These are phyloP conservation scores for Fusarium tricinctum DNA, from an alignment of 2,329 filamentous ascomycete genomes.

Conservation along the genomic window DNA sequence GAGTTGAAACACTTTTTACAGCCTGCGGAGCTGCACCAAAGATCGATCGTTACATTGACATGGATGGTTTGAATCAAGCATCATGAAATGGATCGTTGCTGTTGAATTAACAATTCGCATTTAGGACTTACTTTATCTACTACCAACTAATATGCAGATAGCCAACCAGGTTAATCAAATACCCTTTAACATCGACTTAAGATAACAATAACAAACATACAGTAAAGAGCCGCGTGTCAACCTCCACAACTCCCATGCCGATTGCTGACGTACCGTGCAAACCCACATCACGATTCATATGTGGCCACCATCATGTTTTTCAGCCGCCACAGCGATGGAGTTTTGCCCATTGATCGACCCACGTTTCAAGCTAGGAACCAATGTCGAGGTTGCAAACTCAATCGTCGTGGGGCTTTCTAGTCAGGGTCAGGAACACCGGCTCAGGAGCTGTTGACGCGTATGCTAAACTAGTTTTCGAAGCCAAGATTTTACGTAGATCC, in stretches of 20 bases:
- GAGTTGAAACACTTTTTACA: slow-evolving; percentile 27
- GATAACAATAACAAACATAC: too few species aligned
- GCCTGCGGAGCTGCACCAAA: too few species aligned
- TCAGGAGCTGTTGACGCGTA: slow-evolving; percentile 20
- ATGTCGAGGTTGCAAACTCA: slow-evolving; percentile 20
- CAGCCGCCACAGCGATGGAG: slow-evolving; percentile 24
- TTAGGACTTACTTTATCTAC: too few species aligned
- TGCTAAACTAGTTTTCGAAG: background rate
- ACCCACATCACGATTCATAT: slow-evolving; percentile 36
- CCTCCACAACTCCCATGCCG: slow-evolving; percentile 16
- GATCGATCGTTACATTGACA: background rate
- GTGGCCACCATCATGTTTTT: slow-evolving; percentile 12
- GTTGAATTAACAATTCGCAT: too few species aligned
- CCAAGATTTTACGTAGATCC: slow-evolving; percentile 1
- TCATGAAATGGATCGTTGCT: background rate
- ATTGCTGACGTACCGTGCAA: slow-evolving; percentile 19
- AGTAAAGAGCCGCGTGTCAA: slow-evolving; percentile 28
- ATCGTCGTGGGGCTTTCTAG: background rate
- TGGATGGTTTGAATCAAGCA: background rate
- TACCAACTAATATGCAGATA: too few species aligned
- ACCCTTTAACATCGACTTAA: too few species aligned
- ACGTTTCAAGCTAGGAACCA: slow-evolving; percentile 13
- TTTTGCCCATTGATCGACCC: slow-evolving; percentile 19
- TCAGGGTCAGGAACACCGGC: background rate
- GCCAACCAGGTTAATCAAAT: too few species aligned